phyloP scores from a whole-genome alignment of 108 stramenopile genomes.

The Fragilaria crotonensis region DNA sequence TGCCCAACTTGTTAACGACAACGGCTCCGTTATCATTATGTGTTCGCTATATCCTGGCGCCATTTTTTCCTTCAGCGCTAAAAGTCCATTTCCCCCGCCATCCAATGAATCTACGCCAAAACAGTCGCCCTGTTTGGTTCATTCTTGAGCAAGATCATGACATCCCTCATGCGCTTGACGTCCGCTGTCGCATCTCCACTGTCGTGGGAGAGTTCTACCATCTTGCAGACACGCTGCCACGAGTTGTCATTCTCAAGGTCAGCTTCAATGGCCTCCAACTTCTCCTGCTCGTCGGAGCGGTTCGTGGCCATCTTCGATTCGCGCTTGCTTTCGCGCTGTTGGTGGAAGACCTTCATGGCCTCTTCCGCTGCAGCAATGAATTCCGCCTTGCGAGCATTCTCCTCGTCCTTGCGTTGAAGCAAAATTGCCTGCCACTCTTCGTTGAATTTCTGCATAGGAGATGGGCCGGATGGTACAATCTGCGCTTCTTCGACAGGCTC shows the following conservation, averaged over 20 bases:
- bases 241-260: constrained; percentile 86
- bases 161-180: constrained; percentile 76
- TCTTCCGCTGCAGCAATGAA: constrained; percentile 50
- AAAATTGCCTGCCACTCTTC: constrained; percentile 77
- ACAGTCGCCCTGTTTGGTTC: constrained; percentile 68
- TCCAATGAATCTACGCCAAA: too few species aligned
- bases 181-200: constrained; percentile 42
- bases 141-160: constrained; percentile 80
- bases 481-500: constrained; percentile 1
- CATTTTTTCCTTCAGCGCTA: too few species aligned
- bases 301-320: constrained; percentile 78
- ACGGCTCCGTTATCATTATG: too few species aligned
- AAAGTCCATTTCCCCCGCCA: too few species aligned
- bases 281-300: constrained; percentile 82
- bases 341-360: constrained; percentile 56
- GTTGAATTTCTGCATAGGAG: constrained; percentile 80
- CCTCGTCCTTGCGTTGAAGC: constrained; percentile 68
- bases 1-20: too few species aligned
- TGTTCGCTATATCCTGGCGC: too few species aligned
- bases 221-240: constrained; percentile 83
- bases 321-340: constrained; percentile 56
- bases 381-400: constrained; percentile 66
- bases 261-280: constrained; percentile 90
- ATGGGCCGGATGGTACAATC: constrained; percentile 9
- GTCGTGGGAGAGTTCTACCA: constrained; percentile 81